Conservation (phyloP, 345 rosid species). For the Brassica carinata region DNA sequence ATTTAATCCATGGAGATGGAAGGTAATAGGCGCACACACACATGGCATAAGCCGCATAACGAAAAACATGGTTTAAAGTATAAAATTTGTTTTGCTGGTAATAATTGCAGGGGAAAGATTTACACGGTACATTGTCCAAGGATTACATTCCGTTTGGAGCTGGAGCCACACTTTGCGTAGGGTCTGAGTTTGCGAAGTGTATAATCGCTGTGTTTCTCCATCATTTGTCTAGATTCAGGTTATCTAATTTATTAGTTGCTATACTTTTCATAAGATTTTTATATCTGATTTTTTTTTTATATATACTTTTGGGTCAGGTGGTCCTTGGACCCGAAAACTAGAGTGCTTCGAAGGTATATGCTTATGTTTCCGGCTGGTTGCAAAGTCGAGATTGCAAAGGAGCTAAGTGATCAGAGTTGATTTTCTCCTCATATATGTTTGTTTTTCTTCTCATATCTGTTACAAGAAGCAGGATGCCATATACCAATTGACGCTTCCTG, state of each 20-base stretch:
- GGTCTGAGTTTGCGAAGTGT: constrained; percentile 15
- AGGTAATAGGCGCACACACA: background rate
- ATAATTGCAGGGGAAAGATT: background rate
- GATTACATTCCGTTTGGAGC: constrained; percentile 24
- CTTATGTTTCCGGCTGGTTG: background rate
- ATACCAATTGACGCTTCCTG: background rate
- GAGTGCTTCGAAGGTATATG: background rate
- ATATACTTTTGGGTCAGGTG: background rate
- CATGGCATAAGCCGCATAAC: background rate
- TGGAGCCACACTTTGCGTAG: constrained; percentile 7
- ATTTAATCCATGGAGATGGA: constrained; percentile 29
- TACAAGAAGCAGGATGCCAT: background rate
- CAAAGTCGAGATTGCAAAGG: background rate
- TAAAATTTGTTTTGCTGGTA: background rate
- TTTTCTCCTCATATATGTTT: background rate
- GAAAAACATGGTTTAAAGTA: background rate
- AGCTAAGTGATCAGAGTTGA: background rate
- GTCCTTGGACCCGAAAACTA: background rate
- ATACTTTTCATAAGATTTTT: background rate
- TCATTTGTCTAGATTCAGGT: constrained; percentile 18
- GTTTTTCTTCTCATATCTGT: background rate
- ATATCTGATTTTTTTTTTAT: background rate
- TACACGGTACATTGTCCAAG: background rate
- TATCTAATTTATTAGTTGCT: background rate
- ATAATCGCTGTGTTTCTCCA: background rate